A percentile compares a stretch with the other conserved stretches of the same genome.
Conservation (phyloP, 768 basidiomycete species). For the Leccinum subtestaceum region DNA sequence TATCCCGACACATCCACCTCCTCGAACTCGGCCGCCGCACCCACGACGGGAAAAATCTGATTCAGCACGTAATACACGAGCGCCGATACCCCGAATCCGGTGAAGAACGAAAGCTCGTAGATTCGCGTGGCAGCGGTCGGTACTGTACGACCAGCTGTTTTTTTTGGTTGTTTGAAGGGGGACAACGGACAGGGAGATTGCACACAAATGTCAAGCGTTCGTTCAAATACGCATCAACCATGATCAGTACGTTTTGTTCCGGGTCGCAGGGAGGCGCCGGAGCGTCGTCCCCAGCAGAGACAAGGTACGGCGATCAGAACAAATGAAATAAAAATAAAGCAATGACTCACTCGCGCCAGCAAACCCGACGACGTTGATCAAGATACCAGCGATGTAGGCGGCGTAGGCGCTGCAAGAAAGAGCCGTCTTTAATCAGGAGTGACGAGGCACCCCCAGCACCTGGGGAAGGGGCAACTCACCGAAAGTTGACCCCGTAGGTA, state of each 20-base stretch:
- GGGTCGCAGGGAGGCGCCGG: background rate
- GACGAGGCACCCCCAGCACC: background rate
- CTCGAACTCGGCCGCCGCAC: constrained; percentile 44
- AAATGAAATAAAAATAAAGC: background rate
- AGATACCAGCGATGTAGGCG: constrained; percentile 69
- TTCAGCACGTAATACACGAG: constrained; percentile 62
- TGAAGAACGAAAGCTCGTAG: constrained; percentile 79
- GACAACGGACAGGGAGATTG: background rate
- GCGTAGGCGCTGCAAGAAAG: constrained; percentile 50
- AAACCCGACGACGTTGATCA: constrained; percentile 82
- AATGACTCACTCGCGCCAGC: constrained; percentile 60
- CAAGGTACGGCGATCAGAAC: background rate
- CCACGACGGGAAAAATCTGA: constrained; percentile 57
- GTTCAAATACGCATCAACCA: background rate
- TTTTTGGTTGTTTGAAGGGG: background rate
- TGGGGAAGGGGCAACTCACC: constrained; percentile 34
- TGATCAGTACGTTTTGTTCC: background rate
- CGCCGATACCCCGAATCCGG: constrained; percentile 72
- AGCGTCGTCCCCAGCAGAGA: background rate
- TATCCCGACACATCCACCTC: constrained; percentile 54
- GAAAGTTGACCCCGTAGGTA: constrained; percentile 68
- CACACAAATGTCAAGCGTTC: background rate
- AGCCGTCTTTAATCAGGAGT: background rate
- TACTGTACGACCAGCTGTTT: constrained; percentile 53
- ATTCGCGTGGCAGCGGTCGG: constrained; percentile 69